These are phyloP conservation scores for Aspergillus sp. DNA, from an alignment of 2,329 filamentous ascomycete genomes.

Conservation along the genomic window DNA sequence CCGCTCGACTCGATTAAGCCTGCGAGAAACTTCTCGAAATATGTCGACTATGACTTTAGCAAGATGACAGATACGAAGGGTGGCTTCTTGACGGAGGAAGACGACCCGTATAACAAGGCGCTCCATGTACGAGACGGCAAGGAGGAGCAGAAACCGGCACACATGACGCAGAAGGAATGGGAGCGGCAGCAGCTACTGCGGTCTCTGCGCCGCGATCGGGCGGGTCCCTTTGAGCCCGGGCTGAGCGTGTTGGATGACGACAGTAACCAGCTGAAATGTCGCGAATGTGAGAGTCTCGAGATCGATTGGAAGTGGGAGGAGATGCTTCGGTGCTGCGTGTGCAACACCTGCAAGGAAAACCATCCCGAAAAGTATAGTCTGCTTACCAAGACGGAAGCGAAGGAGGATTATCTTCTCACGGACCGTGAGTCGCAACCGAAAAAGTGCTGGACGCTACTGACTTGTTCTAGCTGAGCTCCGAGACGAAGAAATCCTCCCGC, in stretches of 20 bases:
- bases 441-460: no score
- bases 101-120: conserved; percentile 82
- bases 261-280: conserved; percentile 61
- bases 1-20: conserved; percentile 53
- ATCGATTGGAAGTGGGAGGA: conserved; percentile 96
- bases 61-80: conserved; percentile 98
- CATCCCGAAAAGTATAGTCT: conserved; percentile 87
- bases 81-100: conserved; percentile 80
- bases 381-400: conserved; percentile 91
- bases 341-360: conserved; percentile 78
- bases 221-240: conserved; percentile 80
- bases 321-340: conserved; percentile 65
- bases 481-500: conserved; percentile 75
- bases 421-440: conserved; percentile 68
- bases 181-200: conserved; percentile 69
- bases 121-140: conserved; percentile 49
- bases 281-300: conserved; percentile 73
- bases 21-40: conserved; percentile 82
- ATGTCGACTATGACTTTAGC: conserved; percentile 95
- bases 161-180: conserved; percentile 90
- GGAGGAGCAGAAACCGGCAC: conserved; percentile 60
- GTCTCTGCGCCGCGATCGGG: conserved; percentile 61
- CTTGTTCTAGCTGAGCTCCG: conserved; percentile 64
- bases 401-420: conserved; percentile 89
- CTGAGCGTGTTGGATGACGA: conserved; percentile 63